Conservation (phyloP, 805 yeast species). For the Candida sakaeoensis region DNA sequence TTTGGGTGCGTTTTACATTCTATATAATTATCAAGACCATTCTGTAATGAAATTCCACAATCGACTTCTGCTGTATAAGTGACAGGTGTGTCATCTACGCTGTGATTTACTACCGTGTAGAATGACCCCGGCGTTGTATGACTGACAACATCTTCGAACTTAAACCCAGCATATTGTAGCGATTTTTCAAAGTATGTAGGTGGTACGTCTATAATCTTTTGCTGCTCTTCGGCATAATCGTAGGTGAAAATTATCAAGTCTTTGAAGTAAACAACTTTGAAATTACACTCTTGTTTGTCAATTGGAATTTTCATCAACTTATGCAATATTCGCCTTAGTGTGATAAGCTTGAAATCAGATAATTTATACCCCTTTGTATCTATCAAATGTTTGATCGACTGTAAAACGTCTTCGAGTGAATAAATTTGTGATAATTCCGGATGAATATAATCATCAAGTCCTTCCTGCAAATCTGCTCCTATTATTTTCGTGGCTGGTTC, state of each 20-base stretch:
- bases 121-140: constrained; percentile 4
- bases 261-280: constrained; percentile 17
- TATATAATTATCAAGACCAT: constrained; percentile 14
- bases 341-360: constrained; percentile 12
- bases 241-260: constrained; percentile 16
- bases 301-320: constrained; percentile 19
- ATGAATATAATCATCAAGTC: constrained; percentile 13
- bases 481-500: constrained; percentile 9
- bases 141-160: constrained; percentile 17
- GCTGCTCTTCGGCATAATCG: constrained; percentile 16
- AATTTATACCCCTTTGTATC: constrained; percentile 4
- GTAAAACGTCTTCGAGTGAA: constrained; percentile 15
- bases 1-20: constrained; percentile 23
- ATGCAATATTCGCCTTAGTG: constrained; percentile 18
- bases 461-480: constrained; percentile 18
- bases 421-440: constrained; percentile 13
- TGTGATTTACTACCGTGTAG: constrained; percentile 16
- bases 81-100: constrained; percentile 11
- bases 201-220: constrained; percentile 1
- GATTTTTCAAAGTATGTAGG: constrained; percentile 3
- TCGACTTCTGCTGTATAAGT: constrained; percentile 24
- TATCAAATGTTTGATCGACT: constrained; percentile 11
- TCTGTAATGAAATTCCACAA: constrained; percentile 10
- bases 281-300: constrained; percentile 11
- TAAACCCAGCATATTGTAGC: constrained; percentile 20